Base-by-base conservation (phyloP, 495 filamentous ascomycete species). In the Opeltia flavorubescens region DNA sequence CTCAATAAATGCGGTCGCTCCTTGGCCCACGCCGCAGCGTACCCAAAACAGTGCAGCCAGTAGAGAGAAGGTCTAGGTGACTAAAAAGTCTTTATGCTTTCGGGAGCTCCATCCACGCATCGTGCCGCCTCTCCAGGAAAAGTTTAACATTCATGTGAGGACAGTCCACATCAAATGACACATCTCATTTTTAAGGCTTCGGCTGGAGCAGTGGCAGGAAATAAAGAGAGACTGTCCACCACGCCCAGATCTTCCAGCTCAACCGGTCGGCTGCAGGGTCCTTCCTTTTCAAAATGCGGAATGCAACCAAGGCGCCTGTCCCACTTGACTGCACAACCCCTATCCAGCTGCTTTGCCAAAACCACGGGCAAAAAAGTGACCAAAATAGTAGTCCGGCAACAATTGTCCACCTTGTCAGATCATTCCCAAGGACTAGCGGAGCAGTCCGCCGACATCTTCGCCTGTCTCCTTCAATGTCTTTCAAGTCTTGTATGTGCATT, bases 401-500 rank as follows among this genome's bases (percentile, higher is more conserved):
- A 31, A 68, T 59, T 0, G 51, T 46, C 52, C 56, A 59, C 3
- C 72, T 58, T 1, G 68, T 57, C 4, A 53, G 35, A 5, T n/a
- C 25, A 23, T 75, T 64, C 0, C 72, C 72, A 1, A 69, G 42
- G 2, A 66, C 55, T 0, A 70, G 48, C 0, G 62, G 63, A 5
- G 63, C 26, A 0, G 70, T 69, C 31, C 51, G 50, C 0, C 72
- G 59, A 0, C 65, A 66, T 4, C 66, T 55, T 6, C 54, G 47
- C 0, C 44, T 28, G 49, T 76, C 73, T 0, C 72, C 72, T 7
- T 44, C 59, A 35, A 65, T 59, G 36, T 74, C 70, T 4, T 62
- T 60, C 0, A 74, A 45, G 48, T 75, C 72, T 45, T 74, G 71
- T 0, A 68, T 48, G 1, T 74, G 67, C 47, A 74, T 60, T 18